phyloP scores from a whole-genome alignment of 2,329 filamentous ascomycete genomes.

The Neurospora sp. region DNA sequence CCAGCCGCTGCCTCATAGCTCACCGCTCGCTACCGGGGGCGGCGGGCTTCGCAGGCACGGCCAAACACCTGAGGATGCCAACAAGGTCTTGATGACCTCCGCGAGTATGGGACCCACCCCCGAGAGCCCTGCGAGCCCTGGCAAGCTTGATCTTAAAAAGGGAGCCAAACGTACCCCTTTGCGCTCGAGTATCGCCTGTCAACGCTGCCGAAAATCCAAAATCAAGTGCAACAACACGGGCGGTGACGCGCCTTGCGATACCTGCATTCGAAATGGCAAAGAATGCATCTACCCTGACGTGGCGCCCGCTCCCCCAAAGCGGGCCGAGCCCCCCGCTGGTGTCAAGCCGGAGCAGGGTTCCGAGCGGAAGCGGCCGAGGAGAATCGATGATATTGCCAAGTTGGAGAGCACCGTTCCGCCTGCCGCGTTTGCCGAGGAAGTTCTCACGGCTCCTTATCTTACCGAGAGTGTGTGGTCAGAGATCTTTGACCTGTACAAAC shows the following conservation, averaged over 20 bases:
- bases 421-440: conserved; percentile 40
- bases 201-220: conserved; percentile 67
- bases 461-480: conserved; percentile 58
- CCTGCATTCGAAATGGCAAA: conserved; percentile 61
- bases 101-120: conserved; percentile 26
- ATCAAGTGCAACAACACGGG: conserved; percentile 80
- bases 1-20: conserved; percentile 18
- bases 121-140: conserved; percentile 16
- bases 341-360: conserved; percentile 32
- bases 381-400: conserved; percentile 32
- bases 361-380: conserved; percentile 40
- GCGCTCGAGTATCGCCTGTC: conserved; percentile 72
- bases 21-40: conserved; percentile 10
- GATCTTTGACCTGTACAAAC: conserved; percentile 58
- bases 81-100: conserved; percentile 10
- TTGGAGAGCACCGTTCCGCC: conserved; percentile 27
- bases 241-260: conserved; percentile 60
- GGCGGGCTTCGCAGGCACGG: conserved; percentile 10
- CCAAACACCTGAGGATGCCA: conserved; percentile 15
- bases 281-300: conserved; percentile 62
- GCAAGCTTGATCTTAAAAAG: conserved; percentile 27
- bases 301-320: conserved; percentile 30
- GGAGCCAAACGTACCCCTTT: conserved; percentile 40
- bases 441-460: conserved; percentile 50
- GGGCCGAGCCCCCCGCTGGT: conserved; percentile 27